phyloP scores from a whole-genome alignment of 2,329 filamentous ascomycete genomes.

The Emergomyces orientalis region DNA sequence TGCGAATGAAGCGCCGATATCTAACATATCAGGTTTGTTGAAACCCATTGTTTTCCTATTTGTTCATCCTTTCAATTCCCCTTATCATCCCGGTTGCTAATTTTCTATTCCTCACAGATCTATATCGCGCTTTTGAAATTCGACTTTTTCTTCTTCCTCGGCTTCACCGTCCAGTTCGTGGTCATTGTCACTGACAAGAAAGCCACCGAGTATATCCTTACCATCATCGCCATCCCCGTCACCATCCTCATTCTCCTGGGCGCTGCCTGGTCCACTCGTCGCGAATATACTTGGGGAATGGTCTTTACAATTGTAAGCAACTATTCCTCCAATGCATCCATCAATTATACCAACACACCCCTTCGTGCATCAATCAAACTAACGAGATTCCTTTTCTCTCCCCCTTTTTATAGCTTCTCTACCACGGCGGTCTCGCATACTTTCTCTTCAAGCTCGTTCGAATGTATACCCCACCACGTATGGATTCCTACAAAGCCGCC shows the following conservation, averaged over 20 bases:
- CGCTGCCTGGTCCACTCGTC: slow-evolving; percentile 75
- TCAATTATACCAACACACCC: not conserved
- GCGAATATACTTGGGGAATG: slow-evolving; percentile 74
- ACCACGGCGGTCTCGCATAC: slow-evolving; percentile 81
- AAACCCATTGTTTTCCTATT: too few relatives aligned
- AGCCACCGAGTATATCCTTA: slow-evolving; percentile 72
- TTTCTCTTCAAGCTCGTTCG: slow-evolving; percentile 97
- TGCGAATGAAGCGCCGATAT: slow-evolving; percentile 93
- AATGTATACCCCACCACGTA: slow-evolving; percentile 66
- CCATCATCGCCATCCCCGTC: slow-evolving; percentile 79
- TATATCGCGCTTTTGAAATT: slow-evolving; percentile 98
- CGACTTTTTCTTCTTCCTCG: slow-evolving; percentile 99
- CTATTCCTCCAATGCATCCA: slow-evolving; percentile 11
- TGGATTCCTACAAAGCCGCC: slow-evolving; percentile 61
- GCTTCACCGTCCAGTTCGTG: slow-evolving; percentile 95
- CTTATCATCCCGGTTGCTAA: too few relatives aligned
- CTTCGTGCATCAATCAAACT: not conserved
- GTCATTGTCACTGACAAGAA: slow-evolving; percentile 69
- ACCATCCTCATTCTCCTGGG: slow-evolving; percentile 81
- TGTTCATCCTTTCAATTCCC: too few relatives aligned
- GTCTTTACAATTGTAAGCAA: slow-evolving; percentile 56
- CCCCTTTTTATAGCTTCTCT: slow-evolving; percentile 58
- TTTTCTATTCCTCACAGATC: slow-evolving; percentile 49
- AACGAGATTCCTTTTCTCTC: not conserved
- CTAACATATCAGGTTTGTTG: slow-evolving; percentile 78